These are phyloP conservation scores for Mrakia gelida DNA, from an alignment of 768 basidiomycete species.

Conservation along the genomic window DNA sequence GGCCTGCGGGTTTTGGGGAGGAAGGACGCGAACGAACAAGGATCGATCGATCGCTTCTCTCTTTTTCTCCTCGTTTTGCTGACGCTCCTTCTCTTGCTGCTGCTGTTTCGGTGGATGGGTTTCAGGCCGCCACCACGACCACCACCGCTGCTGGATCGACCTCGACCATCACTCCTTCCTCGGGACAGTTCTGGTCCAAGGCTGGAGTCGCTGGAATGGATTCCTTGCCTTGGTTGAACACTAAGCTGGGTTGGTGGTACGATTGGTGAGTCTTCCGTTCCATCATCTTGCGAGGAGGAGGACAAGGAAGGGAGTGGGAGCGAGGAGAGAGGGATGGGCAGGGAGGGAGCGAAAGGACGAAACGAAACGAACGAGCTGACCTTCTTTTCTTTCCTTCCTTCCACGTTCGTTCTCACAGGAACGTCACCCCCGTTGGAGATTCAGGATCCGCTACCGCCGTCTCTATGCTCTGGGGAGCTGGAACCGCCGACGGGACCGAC, in stretches of 20 bases:
- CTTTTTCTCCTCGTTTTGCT: neutral
- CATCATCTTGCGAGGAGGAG: no score
- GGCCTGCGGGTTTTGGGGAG: no score
- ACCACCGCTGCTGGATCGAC: neutral
- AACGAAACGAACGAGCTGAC: neutral
- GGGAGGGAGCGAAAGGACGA: neutral
- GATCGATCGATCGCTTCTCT: neutral
- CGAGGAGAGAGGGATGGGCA: no score
- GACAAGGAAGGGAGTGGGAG: neutral
- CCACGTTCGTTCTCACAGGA: neutral
- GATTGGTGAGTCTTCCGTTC: constrained; percentile 34
- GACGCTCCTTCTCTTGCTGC: neutral
- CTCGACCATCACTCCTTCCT: neutral
- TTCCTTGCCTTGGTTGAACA: constrained; percentile 35
- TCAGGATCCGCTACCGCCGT: constrained; percentile 1
- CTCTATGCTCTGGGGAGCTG: constrained; percentile 33
- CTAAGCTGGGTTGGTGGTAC: constrained; percentile 44
- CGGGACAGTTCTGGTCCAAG: constrained; percentile 3
- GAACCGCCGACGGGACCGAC: constrained; percentile 38
- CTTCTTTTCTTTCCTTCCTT: neutral
- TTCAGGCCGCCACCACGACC: constrained; percentile 20
- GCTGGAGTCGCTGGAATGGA: constrained; percentile 43
- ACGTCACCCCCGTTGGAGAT: constrained; percentile 10
- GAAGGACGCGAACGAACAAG: no score
- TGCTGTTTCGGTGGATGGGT: neutral